phyloP scores from a whole-genome alignment of 1,139 yeast genomes.

The Saccharomycopsis hybrid region DNA sequence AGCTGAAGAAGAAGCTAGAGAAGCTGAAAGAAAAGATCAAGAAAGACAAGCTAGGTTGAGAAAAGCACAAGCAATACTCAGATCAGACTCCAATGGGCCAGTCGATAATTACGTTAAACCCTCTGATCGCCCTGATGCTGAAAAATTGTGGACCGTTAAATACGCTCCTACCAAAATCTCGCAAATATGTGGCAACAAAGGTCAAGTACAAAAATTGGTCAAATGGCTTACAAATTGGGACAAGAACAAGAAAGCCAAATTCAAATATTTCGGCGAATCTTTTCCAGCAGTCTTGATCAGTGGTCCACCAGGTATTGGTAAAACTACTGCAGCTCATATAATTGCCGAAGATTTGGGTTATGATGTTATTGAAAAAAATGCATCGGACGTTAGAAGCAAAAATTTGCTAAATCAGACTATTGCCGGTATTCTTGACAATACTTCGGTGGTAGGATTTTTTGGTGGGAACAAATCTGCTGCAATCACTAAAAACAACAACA shows the following conservation, averaged over 20 bases:
- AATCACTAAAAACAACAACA: constrained; percentile 33
- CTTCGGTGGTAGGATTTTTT: constrained; percentile 78
- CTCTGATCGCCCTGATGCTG: constrained; percentile 37
- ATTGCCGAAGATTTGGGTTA: constrained; percentile 63
- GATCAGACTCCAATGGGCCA: constrained; percentile 18
- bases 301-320: constrained; percentile 85
- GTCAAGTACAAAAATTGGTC: constrained; percentile 56
- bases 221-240: constrained; percentile 83
- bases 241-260: constrained; percentile 45
- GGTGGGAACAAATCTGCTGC: constrained; percentile 31
- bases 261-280: constrained; percentile 50
- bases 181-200: constrained; percentile 90
- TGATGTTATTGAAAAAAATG: constrained; percentile 71
- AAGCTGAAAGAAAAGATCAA: constrained; percentile 29
- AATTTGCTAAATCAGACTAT: constrained; percentile 61
- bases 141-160: constrained; percentile 84
- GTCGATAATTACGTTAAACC: constrained; percentile 24
- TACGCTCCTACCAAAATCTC: constrained; percentile 74
- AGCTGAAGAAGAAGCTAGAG: constrained; percentile 37
- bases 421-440: constrained; percentile 68
- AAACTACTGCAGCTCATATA: constrained; percentile 73
- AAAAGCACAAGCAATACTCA: constrained; percentile 20
- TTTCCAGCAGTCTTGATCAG: constrained; percentile 79
- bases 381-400: constrained; percentile 87
- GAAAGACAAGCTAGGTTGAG: constrained; percentile 27